These are phyloP conservation scores for Chlamydomonas asymmetrica DNA, from an alignment of 139 green algal species.

Conservation along the genomic window DNA sequence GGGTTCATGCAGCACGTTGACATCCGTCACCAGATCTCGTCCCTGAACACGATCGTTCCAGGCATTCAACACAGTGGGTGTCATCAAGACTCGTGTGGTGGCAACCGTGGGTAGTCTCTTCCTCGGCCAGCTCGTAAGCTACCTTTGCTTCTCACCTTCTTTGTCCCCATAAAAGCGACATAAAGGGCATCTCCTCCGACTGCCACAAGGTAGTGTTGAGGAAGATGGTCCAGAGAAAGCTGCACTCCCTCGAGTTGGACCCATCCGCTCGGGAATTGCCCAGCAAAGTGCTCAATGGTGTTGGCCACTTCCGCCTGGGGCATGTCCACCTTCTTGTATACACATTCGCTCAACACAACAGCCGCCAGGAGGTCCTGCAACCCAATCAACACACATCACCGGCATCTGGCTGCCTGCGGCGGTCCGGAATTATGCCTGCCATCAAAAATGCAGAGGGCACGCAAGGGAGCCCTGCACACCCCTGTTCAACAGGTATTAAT, in stretches of 20 bases:
- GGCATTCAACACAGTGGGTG: too few relatives aligned
- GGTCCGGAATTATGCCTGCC: too few relatives aligned
- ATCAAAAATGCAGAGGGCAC: too few relatives aligned
- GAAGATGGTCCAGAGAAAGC: conserved; percentile 32
- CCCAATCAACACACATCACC: too few relatives aligned
- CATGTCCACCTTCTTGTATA: conserved; percentile 70
- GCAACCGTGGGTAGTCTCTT: too few relatives aligned
- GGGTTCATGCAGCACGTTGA: conserved; percentile 42
- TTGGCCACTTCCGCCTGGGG: conserved; percentile 15
- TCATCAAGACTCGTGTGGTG: too few relatives aligned
- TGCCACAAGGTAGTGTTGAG: conserved; percentile 65
- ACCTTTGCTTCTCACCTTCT: conserved; percentile 27
- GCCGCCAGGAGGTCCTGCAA: conserved; percentile 49
- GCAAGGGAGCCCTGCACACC: too few relatives aligned
- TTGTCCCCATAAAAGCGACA: conserved; percentile 76
- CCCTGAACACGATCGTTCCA: neutral
- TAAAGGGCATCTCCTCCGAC: conserved; percentile 49
- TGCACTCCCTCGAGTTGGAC: conserved; percentile 55
- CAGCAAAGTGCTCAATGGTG: conserved; percentile 27
- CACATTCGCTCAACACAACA: conserved; percentile 54
- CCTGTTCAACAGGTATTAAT: too few relatives aligned
- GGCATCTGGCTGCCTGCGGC: too few relatives aligned
- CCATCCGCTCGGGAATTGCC: conserved; percentile 45
- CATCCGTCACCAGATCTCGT: conserved; percentile 55
- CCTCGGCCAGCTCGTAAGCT: conserved; percentile 1